Evolutionary conservation across 129 eudicot species (phyloP).

Genomic region (Dittrichia graveolens): DNA sequence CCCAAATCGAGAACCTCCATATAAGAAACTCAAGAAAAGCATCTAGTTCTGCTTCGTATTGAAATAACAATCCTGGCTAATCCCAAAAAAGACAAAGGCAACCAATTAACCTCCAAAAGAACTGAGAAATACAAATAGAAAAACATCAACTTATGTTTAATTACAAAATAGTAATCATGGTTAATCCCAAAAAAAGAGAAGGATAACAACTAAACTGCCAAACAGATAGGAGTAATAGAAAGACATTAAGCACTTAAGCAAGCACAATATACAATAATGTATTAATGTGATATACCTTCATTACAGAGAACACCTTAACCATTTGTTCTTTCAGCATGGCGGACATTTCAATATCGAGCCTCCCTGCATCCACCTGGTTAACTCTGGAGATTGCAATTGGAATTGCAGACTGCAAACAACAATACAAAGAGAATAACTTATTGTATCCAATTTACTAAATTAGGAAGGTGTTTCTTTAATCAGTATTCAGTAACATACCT

Average conservation of each 20-base stretch:
- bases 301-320: conserved; percentile 78
- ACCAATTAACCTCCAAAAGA: conserved; percentile 41
- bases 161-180: neutral
- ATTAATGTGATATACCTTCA: conserved; percentile 66
- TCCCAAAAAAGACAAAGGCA: conserved; percentile 50
- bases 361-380: conserved; percentile 92
- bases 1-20: conserved; percentile 99
- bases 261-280: neutral
- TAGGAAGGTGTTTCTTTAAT: neutral
- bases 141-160: conserved; percentile 1
- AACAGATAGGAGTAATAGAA: neutral
- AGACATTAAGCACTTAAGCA: neutral
- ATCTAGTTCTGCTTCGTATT: conserved; percentile 95
- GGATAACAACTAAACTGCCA: neutral
- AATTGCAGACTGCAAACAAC: conserved; percentile 47
- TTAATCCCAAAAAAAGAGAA: neutral
- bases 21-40: conserved; percentile 98
- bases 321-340: conserved; percentile 97
- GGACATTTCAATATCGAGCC: conserved; percentile 95
- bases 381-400: conserved; percentile 93
- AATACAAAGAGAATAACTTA: neutral
- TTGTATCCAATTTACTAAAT: conserved; percentile 13
- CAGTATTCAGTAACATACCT: conserved; percentile 24
- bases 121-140: neutral
- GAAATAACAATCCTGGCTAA: conserved; percentile 99